Conservation (phyloP, 352 stramenopile species). For the Phytophthora chlamydospora region DNA sequence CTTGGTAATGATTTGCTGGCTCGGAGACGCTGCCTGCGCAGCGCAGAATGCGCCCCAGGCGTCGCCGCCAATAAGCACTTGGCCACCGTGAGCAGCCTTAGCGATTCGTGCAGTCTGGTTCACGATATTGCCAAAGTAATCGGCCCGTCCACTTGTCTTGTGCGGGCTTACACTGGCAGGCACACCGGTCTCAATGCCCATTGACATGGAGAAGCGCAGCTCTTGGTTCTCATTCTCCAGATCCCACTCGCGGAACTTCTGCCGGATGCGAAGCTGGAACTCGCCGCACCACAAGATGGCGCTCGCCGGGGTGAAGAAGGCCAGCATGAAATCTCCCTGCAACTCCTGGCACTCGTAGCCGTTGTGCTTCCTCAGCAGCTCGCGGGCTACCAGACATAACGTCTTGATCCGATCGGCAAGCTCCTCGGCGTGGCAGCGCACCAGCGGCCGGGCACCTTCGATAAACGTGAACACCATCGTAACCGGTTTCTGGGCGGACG, state of each 20-base stretch:
- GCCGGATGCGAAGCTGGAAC: constrained; percentile 79
- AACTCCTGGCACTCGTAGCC: constrained; percentile 90
- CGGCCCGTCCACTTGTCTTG: constrained; percentile 86
- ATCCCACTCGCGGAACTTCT: constrained; percentile 84
- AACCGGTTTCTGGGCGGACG: constrained; percentile 75
- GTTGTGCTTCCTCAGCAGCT: constrained; percentile 81
- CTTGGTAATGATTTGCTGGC: constrained; percentile 48
- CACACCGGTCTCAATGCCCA: constrained; percentile 85
- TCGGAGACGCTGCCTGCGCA: constrained; percentile 36
- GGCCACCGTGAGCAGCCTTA: constrained; percentile 78
- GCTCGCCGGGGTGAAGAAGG: constrained; percentile 84
- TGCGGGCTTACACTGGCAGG: constrained; percentile 87
- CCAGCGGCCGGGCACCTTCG: constrained; percentile 79
- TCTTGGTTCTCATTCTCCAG: constrained; percentile 77
- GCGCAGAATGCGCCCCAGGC: constrained; percentile 75
- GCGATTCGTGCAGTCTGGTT: constrained; percentile 89
- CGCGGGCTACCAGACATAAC: constrained; percentile 77
- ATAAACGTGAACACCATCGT: constrained; percentile 93
- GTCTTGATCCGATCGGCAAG: constrained; percentile 87
- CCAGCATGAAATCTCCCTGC: constrained; percentile 90
- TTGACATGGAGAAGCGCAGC: constrained; percentile 88
- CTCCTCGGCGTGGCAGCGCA: constrained; percentile 83
- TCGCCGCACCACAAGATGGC: constrained; percentile 88
- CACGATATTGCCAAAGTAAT: constrained; percentile 92
- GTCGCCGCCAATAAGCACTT: constrained; percentile 84